These are phyloP conservation scores for Pestalotiopsis sp. DNA, from an alignment of 2,329 filamentous ascomycete species.

Conservation along the genomic window DNA sequence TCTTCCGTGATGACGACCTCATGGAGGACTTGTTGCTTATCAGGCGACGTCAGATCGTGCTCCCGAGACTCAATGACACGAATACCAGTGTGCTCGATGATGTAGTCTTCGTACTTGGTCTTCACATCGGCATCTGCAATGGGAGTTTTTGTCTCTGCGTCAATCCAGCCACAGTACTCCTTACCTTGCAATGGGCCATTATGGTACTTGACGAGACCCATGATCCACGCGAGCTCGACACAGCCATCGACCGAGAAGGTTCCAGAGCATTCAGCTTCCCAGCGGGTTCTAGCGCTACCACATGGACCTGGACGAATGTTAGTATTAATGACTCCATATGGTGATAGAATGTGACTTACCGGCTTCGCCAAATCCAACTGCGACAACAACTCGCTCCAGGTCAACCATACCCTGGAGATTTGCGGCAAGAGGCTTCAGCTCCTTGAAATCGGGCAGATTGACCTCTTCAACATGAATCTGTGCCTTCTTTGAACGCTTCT, in stretches of 20 bases:
- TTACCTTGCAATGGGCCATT: slow-evolving; percentile 68
- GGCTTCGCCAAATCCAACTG: slow-evolving; percentile 41
- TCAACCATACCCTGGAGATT: slow-evolving; percentile 39
- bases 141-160: slow-evolving; percentile 26
- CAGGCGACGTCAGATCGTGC: slow-evolving; percentile 25
- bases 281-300: slow-evolving; percentile 71
- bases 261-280: slow-evolving; percentile 73
- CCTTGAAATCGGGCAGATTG: slow-evolving; percentile 26
- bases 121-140: slow-evolving; percentile 34
- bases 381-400: slow-evolving; percentile 37
- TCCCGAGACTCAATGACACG: slow-evolving; percentile 31
- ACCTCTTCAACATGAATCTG: slow-evolving; percentile 26
- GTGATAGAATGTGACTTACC: slow-evolving; percentile 2
- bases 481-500: slow-evolving; percentile 34
- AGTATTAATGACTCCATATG: neutral
- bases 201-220: slow-evolving; percentile 73
- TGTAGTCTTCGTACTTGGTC: slow-evolving; percentile 31
- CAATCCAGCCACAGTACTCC: slow-evolving; percentile 63
- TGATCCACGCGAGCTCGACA: slow-evolving; percentile 75
- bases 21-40: slow-evolving; percentile 32
- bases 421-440: slow-evolving; percentile 22
- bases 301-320: slow-evolving; percentile 47
- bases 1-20: slow-evolving; percentile 36
- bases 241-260: slow-evolving; percentile 71
- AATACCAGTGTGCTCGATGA: slow-evolving; percentile 35